Base-by-base conservation (phyloP, 768 basidiomycete genomes). In the Psilocybe tampanensis region DNA sequence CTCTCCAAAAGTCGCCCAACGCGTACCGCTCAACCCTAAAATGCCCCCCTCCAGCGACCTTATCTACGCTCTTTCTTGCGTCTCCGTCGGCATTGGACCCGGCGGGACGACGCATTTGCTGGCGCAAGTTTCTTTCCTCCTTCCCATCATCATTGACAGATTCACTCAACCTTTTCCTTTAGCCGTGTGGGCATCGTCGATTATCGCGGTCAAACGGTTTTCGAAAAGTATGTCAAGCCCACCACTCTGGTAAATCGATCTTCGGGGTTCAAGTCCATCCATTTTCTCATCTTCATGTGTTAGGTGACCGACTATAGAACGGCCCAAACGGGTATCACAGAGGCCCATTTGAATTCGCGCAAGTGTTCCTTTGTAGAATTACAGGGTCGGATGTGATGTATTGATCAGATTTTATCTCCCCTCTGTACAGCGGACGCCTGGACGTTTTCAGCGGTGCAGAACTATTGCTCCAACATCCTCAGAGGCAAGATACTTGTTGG, bases 81-180 rank as follows among this genome's bases (percentile, higher is more conserved):
- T 78, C 49, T 85, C 84, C 60, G 86, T 92, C n/a, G 91, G 91
- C 12, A 86, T 89, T 34, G 90, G 90, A 24, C 86, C 88, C 17
- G 90, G 90, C 2, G 91, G 91, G 7, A 87, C 87, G 15, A 93
- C 91, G 1, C 82, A 86, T 36, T 89, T 93, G 86, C 76, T 93
- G 33, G 91, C 90, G 91, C 92, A 74, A 60, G 87, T 79, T 42
- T 33, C 21, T 41, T 41, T 26, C 36, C 9, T 13, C 36, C 36
- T 52, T 33, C 51, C 52, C 29, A 53, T 22, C 34, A 41, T 23
- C 44, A 23, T 54, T 8, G 13, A 34, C 56, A 34, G 7, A 32
- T 33, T 41, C 18, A 26, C 26, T 24, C 32, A 45, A 47, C 44
- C n/a, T 9, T 34, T 47, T 43, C 45, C 32, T 59, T 17, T 43